These are phyloP conservation scores for Mortierella sp. DNA, from an alignment of 371 early-diverging fungal genomes.

Conservation along the genomic window DNA sequence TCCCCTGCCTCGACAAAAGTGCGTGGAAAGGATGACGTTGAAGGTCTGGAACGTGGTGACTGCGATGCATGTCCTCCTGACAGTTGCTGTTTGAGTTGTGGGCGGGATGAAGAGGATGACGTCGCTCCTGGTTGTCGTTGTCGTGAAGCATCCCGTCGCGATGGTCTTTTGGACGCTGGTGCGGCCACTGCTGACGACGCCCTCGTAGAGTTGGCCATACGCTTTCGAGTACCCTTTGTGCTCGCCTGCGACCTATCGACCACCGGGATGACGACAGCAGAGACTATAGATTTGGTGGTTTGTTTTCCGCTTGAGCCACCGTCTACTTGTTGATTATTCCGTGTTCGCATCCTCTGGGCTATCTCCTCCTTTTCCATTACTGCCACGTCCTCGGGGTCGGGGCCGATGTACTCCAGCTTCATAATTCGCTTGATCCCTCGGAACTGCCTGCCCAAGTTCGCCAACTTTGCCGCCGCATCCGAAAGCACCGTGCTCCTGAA, in stretches of 20 bases:
- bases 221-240: not conserved
- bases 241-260: not conserved
- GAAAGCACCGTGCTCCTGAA: not conserved
- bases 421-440: not conserved
- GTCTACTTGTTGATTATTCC: not conserved
- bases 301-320: not conserved
- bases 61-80: not conserved
- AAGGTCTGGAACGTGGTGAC: not conserved
- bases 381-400: not conserved
- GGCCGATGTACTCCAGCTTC: not conserved
- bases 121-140: not conserved
- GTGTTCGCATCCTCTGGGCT: not conserved
- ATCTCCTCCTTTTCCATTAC: not conserved
- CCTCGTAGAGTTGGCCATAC: not conserved
- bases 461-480: not conserved
- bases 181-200: not conserved
- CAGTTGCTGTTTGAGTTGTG: not conserved
- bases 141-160: not conserved
- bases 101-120: too few species aligned
- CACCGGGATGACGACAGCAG: not conserved
- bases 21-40: too few species aligned
- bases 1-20: too few species aligned
- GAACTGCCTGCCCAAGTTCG: not conserved
- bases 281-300: not conserved
- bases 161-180: not conserved